These are phyloP conservation scores for Pichia sp. DNA, from an alignment of 1,139 yeast genomes.

Conservation along the genomic window DNA sequence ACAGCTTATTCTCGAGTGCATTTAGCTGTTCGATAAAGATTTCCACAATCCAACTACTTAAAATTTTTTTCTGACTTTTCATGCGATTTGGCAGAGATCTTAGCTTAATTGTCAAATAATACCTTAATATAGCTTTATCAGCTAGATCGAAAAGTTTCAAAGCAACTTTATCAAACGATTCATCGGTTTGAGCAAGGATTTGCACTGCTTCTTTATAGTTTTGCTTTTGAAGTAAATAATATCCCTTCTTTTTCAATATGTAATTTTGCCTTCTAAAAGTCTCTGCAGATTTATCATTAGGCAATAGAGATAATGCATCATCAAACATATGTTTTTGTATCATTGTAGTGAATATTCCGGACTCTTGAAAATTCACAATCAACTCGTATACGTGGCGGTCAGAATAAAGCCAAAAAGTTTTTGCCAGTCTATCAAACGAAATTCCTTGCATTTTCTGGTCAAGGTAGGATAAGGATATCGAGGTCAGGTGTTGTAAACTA, in stretches of 20 bases:
- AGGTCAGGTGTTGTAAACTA: constrained; percentile 35
- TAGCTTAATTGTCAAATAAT: constrained; percentile 56
- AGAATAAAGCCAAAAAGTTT: constrained; percentile 62
- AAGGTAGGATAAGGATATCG: constrained; percentile 14
- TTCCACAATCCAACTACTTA: constrained; percentile 85
- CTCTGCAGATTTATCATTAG: constrained; percentile 28
- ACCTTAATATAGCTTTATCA: constrained; percentile 45
- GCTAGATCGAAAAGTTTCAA: constrained; percentile 51
- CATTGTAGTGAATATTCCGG: constrained; percentile 73
- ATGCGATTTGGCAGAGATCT: constrained; percentile 35
- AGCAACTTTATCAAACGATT: constrained; percentile 69
- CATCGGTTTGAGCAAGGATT: constrained; percentile 58
- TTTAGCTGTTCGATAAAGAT: constrained; percentile 50
- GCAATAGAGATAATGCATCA: constrained; percentile 52
- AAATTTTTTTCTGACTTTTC: constrained; percentile 53
- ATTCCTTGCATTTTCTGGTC: constrained; percentile 51
- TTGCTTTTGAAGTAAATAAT: constrained; percentile 39
- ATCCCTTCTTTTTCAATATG: constrained; percentile 63
- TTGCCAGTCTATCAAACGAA: constrained; percentile 49
- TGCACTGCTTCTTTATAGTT: constrained; percentile 52
- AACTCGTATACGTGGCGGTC: constrained; percentile 56
- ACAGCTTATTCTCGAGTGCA: constrained; percentile 39
- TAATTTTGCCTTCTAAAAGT: constrained; percentile 46
- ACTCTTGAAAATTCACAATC: constrained; percentile 61
- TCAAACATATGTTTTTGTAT: constrained; percentile 60